Evolutionary conservation across 352 stramenopile genomes (phyloP), one percentile per base, ranked within the genome.

Genomic region (Blastocystis sp.): DNA sequence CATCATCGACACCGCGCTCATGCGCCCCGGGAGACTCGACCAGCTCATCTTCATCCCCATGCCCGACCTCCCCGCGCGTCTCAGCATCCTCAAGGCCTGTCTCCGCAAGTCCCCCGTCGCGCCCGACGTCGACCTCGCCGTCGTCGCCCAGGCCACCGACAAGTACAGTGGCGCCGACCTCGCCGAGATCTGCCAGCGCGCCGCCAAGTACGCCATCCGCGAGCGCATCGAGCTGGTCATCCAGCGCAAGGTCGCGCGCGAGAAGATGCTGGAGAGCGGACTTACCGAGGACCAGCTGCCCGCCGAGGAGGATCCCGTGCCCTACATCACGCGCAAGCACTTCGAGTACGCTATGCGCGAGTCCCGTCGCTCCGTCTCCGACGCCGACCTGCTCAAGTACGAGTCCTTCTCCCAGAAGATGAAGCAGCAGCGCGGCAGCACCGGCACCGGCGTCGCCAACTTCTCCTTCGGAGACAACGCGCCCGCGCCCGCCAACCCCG

Each of bases 161-260:
- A 98, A 98, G 89, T 98, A 98, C 88, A 98, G 94, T n/a, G 96
- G 96, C 87, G 96, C 96, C 46, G 96, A 99, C 92, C 90, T 99
- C 63, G 98, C 96, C 36, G 96, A 99, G 90, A 99, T 99, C 87
- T 99, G 96, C 87, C 96, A 99, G 90, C 92, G 94, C 44, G 96
- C 96, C n/a, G 96, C 94, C 78, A 99, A 99, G 90, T 88, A 98
- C 76, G 96, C 96, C 1, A 98, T 99, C 88, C 93, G 96, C n/a
- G 95, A 99, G 90, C 97, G 95, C 87, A 98, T 98, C 88, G 93
- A 97, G 88, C 92, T 94, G 76, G 94, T 98, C 88, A 97, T 98
- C 90, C 95, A 99, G 89, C 92, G 95, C 48, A 93, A 98, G 54
- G 89, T 92, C 69, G 91, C 91, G 77, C 89, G 90, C 29, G 89